Base-by-base conservation (phyloP, 2,329 filamentous ascomycete genomes). In the Pyrenophora tritici-repentis region DNA sequence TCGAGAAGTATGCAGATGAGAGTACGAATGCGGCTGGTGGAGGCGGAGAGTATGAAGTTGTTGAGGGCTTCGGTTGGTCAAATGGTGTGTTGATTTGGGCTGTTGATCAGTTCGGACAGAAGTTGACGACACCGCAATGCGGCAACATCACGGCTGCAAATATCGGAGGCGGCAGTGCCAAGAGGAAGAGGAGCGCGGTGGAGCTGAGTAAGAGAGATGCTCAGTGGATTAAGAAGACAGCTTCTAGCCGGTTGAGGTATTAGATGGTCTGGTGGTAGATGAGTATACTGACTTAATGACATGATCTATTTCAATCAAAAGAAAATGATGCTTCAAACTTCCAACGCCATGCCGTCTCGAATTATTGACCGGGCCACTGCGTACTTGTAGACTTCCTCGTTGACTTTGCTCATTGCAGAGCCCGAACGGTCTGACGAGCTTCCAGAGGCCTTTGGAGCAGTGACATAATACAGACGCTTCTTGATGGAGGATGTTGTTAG, bases 51-150 rank as follows among this genome's bases (percentile, higher is more conserved):
- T 88, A 88, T 67, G 79, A 82, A 46, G 86, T 88, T 5, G 86
- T 87, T 2, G 83, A 87, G 72, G 86, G 86, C 1, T 89, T 89
- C 59, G 86, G 86, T 6, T 89, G 86, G 86, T 84, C 83, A 1
- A 88, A 88, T 58, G 86, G 86, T 24, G 85, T 88, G 44, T 68
- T 88, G 24, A 82, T 89, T 44, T 88, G 85, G 85, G 77, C 80
- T 1, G 84, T 80, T 7, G 86, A 88, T 61, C 78, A 78, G 6
- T 89, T 88, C 71, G 81, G 77, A 10, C 76, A 79, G 61, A 72
- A 78, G 59, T 68, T 88, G 50, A 76, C 68, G 58, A 73, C 80
- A 20, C 85, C 86, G 0, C 74, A 86, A 16, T 73, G 71, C 50
- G 68, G 69, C 4, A 66, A 71, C 44, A 66, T 71, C 35, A 65